Base-by-base conservation (phyloP, 2,329 filamentous ascomycete species). In the Stachybotrys chartarum region DNA sequence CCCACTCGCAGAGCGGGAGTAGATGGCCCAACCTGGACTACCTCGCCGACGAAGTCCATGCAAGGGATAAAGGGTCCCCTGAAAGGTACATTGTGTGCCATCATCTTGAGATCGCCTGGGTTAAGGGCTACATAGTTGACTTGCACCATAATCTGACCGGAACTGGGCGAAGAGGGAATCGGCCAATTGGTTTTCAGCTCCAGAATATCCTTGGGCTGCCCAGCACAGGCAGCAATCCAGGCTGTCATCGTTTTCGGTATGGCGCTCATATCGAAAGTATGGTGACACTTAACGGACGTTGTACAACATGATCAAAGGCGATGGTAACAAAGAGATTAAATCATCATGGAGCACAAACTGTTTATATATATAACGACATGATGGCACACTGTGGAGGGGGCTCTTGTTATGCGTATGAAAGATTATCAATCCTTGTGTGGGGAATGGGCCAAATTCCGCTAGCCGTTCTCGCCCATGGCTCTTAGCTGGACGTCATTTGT, bases 51-150 rank as follows among this genome's bases (percentile, higher is more conserved):
- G 18, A 49, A 24, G 18, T 49, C 46, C 46, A 49, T 49, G 11
- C 16, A 12, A 14, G 46, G 46, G 46, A 49, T 30, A 7, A 44
- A 30, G 6, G 44, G 35, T 32, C 24, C 31, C 17, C 31, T 30
- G n/a, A 55, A 35, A 3, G 50, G 45, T 12, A 24, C 24, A 4
- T 31, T 44, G n/a, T 39, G 32, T 5, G 42, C 30, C 50, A 55
- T 55, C 30, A 55, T 44, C 10, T 53, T 50, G 30, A 55, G 42
- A 48, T 55, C 54, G 8, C 52, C 50, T 5, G 54, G 54, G 5
- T 55, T 55, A 14, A 53, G 44, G 31, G 54, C 45, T 16, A 35
- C 50, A n/a, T 53, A 39, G 10, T 44, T 39, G 18, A 55, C 32
- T 44, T 32, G 44, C 12, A 55, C 49, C 32, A 55, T 42, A 17